Base-by-base conservation (phyloP, 225 moss, liverwort and hornwort genomes). In the Marchantia paleacea region DNA sequence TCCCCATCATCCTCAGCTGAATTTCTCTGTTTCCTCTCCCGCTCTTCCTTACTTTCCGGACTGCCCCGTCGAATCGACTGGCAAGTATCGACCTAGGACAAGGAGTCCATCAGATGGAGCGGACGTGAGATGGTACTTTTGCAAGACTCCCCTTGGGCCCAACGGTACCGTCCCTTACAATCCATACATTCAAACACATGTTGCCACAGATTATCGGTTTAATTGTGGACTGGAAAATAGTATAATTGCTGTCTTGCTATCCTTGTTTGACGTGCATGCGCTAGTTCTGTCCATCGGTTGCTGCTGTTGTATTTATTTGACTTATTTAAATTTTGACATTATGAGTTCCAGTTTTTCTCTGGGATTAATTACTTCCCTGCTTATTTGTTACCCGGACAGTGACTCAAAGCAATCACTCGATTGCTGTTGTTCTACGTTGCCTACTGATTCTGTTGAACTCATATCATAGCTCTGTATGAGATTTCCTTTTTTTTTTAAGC, bases 91-190 rank as follows among this genome's bases (percentile, higher is more conserved):
- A 39, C 88, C 88, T 12, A 88, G 85, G 74, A 99, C 99, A 3
- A 86, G 81, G 80, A 99, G 99, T 79, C 85, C 87, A 69, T 99
- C 91, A 26, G 99, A 99, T 86, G 94, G 99, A 83, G 92, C 91
- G 19, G 95, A 99, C 80, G 90, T 99, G 78, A 92, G 99, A 70
- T 99, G 99, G 99, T 99, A 99, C 84, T 99, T 95, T 81, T 99
- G 95, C 87, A 95, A 94, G 90, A 92, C 84, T 82, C 87, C 89
- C 52, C 89, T 99, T 54, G 87, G 86, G 50, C 90, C 84, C 29
- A 83, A 92, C 79, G 95, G 99, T 99, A 95, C 60, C 57, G 69
- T 82, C 67, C 62, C 80, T 48, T 78, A 39, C 39, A 39, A 24
- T 74, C 57, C 30, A 75, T 78, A 63, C 72, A 81, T 80, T 48